Evolutionary conservation across 192 early-diverging fungal genomes (phyloP).

Genomic region (Spizellomyces punctatus): DNA sequence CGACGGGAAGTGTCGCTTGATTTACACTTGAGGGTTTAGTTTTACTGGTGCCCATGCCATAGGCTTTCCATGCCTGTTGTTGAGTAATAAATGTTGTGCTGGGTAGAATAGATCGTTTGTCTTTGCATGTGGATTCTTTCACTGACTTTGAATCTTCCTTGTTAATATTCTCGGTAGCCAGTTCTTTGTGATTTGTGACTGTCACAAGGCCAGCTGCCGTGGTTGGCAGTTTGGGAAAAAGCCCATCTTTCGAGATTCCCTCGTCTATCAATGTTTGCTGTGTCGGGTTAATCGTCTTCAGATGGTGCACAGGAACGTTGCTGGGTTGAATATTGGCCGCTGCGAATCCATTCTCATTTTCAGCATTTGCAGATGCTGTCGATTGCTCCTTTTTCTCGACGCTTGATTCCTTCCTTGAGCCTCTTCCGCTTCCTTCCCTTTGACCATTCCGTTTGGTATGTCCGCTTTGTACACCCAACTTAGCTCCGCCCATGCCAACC

Average conservation of each 20-base stretch:
- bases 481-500: constrained; percentile 6
- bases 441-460: background rate
- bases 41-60: background rate
- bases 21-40: background rate
- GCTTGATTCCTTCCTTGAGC: no score
- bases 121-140: background rate
- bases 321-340: background rate
- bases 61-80: background rate
- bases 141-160: no score
- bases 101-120: background rate
- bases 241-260: background rate
- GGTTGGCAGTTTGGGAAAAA: background rate
- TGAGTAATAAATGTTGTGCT: background rate
- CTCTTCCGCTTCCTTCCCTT: no score
- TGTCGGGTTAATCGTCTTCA: no score
- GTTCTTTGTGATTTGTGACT: background rate
- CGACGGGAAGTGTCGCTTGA: no score
- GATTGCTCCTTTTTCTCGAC: no score
- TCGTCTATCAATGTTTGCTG: background rate
- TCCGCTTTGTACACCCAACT: background rate
- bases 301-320: background rate
- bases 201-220: background rate
- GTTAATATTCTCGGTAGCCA: no score
- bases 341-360: no score
- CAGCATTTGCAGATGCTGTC: no score